Base-by-base conservation (phyloP, 2,329 filamentous ascomycete genomes). In the Aspergillus sp. region DNA sequence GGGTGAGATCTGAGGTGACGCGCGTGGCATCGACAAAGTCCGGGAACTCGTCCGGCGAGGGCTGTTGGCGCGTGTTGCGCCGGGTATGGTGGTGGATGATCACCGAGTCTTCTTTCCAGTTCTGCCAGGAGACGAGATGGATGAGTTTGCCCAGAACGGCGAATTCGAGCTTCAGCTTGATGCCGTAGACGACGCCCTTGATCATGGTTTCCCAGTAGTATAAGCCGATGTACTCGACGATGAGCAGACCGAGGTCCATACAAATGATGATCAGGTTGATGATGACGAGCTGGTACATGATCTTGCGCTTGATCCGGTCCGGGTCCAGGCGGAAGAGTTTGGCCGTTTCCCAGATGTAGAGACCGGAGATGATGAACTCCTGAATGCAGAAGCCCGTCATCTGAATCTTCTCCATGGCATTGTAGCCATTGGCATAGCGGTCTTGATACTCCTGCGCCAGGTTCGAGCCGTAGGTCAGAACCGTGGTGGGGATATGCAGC, bases 341-440 rank as follows among this genome's bases (percentile, higher is more conserved):
- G 48, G 74, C 59, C 0, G 77, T 77, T 52, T 79, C 75, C 58
- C 63, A 65, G 47, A 81, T 78, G 57, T 78, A 80, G 19, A 78
- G 62, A 1, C 66, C 65, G 1, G 76, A 78, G 43, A 80, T 70
- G 50, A 78, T 66, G 43, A 74, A 67, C 48, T 80, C 78, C 53
- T 80, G 78, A 8, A 79, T 45, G 53, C 74, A 78, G 55, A 80
- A 80, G 5, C 76, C 66, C 4, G 74, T 75, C 57, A 80, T 73
- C 55, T 80, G 76, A 12, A 80, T 68, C 57, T 76, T 75, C 52
- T 80, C 78, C 64, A 76, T 71, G 32, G 72, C 56, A 39, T 70
- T 68, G 56, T 73, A 74, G 5, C 64, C 68, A 3, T 46, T 48
- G 12, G 62, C 58, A 48, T 64, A 72, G 44, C 10, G 7, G 26